phyloP scores from a whole-genome alignment of 1,139 yeast genomes.

The Taiozyma sp. region DNA sequence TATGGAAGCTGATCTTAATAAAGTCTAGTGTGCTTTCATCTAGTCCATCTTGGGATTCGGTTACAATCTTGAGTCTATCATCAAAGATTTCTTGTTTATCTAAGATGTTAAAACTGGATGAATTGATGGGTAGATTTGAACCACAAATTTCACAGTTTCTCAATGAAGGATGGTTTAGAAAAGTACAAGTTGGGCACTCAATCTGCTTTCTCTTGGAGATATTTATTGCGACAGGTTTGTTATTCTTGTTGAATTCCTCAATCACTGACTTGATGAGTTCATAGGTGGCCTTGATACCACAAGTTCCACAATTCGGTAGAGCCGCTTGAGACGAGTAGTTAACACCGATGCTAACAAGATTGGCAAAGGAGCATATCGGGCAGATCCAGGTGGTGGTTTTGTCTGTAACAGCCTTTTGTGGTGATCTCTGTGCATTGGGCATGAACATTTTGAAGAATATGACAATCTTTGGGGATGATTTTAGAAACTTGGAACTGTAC shows the following conservation, averaged over 20 bases:
- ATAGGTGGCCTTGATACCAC: conserved; percentile 60
- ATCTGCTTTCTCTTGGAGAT: conserved; percentile 27
- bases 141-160: conserved; percentile 87
- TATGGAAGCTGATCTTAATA: conserved; percentile 58
- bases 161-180: conserved; percentile 77
- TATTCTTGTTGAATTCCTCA: conserved; percentile 1
- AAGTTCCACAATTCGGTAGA: conserved; percentile 62
- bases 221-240: background rate
- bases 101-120: conserved; percentile 20
- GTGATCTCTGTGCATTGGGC: conserved; percentile 5
- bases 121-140: conserved; percentile 39
- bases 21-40: conserved; percentile 28
- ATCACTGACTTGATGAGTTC: conserved; percentile 27
- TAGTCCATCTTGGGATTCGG: conserved; percentile 27
- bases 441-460: conserved; percentile 28
- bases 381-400: conserved; percentile 64
- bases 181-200: conserved; percentile 81
- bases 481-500: conserved; percentile 58
- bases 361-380: conserved; percentile 74
- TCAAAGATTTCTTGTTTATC: conserved; percentile 20
- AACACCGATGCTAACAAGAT: conserved; percentile 38
- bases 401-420: conserved; percentile 2
- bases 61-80: conserved; percentile 25
- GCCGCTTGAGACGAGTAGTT: conserved; percentile 29
- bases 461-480: conserved; percentile 75